A percentile compares a stretch with the other conserved stretches of the same genome.
phyloP scores from a whole-genome alignment of 164 flowering plant genomes.

The Echeveria elegans region DNA sequence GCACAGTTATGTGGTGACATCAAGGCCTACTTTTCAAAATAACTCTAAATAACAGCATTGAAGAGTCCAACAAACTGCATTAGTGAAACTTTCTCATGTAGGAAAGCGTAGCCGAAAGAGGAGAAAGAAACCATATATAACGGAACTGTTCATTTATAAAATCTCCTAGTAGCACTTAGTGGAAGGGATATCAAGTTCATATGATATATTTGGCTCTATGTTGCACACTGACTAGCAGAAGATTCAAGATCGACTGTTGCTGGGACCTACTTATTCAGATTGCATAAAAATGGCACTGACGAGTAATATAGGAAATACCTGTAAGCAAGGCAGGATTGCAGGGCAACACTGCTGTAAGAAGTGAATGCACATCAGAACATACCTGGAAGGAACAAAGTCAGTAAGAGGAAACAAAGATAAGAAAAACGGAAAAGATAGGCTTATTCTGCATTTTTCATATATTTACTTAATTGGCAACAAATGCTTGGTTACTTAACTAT shows the following conservation, averaged over 20 bases:
- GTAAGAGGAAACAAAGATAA: neutral
- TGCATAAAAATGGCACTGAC: neutral
- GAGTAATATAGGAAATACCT: conserved; percentile 38
- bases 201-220: neutral
- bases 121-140: too few species aligned
- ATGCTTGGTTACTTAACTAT: neutral
- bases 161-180: too few species aligned
- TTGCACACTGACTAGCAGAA: neutral
- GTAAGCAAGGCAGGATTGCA: conserved; percentile 93
- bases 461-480: neutral
- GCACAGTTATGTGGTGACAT: neutral
- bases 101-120: too few species aligned
- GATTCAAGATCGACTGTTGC: neutral
- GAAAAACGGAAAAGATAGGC: neutral
- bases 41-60: too few species aligned
- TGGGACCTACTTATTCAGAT: neutral
- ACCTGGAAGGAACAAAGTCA: conserved; percentile 42
- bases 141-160: too few species aligned
- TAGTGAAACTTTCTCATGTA: neutral
- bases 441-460: neutral
- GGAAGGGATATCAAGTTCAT: too few species aligned
- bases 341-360: conserved; percentile 86
- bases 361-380: conserved; percentile 98
- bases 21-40: neutral
- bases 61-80: neutral